phyloP scores from a whole-genome alignment of 176 grass and related monocot species.

The Bolboschoenus planiculmis region DNA sequence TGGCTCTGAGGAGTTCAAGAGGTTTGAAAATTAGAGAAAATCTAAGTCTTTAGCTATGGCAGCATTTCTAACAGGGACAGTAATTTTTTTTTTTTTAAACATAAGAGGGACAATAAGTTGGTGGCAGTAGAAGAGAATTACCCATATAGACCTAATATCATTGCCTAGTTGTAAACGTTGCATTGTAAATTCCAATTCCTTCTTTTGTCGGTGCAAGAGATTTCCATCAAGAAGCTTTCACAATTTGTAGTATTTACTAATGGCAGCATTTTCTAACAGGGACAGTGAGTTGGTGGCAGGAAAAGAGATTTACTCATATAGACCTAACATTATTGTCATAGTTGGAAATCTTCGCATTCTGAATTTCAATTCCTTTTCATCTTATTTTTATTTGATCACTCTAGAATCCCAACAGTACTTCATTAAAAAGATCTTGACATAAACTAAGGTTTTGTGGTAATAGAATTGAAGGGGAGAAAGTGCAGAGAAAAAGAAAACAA shows the following conservation, averaged over 20 bases:
- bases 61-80: no score
- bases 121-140: no score
- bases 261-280: neutral
- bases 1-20: constrained; percentile 81
- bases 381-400: neutral
- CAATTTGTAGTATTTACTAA: neutral
- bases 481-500: neutral
- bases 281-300: neutral
- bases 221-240: neutral
- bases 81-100: no score
- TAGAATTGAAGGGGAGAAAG: neutral
- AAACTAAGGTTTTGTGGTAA: neutral
- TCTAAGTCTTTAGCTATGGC: no score
- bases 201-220: neutral
- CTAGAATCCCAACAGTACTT: neutral
- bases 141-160: no score
- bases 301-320: neutral
- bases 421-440: neutral
- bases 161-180: no score
- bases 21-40: constrained; percentile 35
- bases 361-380: neutral
- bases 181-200: no score
- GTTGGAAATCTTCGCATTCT: neutral
- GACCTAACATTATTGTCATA: neutral
- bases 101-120: no score